Percentiles rank a stretch among this genome's conserved stretches.
Evolutionary conservation across 441 rosid genomes (phyloP).

Genomic region (Isatis lusitanica): DNA sequence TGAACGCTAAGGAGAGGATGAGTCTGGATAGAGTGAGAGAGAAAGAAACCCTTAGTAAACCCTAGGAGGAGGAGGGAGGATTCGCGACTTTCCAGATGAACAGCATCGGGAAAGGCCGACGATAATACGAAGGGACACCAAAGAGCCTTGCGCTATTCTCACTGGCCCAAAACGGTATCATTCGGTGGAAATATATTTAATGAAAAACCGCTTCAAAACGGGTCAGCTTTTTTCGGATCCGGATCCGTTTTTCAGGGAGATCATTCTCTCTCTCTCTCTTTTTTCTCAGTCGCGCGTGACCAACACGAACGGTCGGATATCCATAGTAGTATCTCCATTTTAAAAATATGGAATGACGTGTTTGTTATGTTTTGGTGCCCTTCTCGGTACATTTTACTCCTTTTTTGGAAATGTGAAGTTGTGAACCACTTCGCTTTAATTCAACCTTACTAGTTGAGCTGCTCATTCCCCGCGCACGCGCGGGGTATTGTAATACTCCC

Average conservation of each 20-base stretch:
- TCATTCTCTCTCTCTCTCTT: neutral
- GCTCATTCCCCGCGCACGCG: too few relatives aligned
- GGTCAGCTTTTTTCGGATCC: constrained; percentile 35
- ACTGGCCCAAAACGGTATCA: constrained; percentile 28
- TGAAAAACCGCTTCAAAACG: constrained; percentile 27
- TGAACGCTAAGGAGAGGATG: constrained; percentile 2
- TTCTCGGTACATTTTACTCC: neutral
- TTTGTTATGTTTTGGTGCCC: too few relatives aligned
- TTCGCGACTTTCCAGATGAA: constrained; percentile 22
- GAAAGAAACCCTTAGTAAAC: constrained; percentile 45
- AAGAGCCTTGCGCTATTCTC: constrained; percentile 17
- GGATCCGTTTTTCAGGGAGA: constrained; percentile 20
- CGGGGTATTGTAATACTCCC: too few relatives aligned
- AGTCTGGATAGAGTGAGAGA: neutral
- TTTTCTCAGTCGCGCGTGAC: neutral
- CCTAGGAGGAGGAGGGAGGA: constrained; percentile 28
- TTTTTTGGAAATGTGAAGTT: neutral
- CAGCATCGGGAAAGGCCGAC: constrained; percentile 27
- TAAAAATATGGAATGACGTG: neutral
- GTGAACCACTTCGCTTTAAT: neutral
- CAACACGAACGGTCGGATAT: constrained; percentile 6
- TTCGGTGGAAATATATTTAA: too few relatives aligned
- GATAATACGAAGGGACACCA: constrained; percentile 21
- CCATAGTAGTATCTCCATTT: neutral
- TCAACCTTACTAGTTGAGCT: too few relatives aligned